Percentiles rank a stretch among this genome's conserved stretches.
Conservation (phyloP, 208 protist species). For the Acanthamoeba castellanii region DNA sequence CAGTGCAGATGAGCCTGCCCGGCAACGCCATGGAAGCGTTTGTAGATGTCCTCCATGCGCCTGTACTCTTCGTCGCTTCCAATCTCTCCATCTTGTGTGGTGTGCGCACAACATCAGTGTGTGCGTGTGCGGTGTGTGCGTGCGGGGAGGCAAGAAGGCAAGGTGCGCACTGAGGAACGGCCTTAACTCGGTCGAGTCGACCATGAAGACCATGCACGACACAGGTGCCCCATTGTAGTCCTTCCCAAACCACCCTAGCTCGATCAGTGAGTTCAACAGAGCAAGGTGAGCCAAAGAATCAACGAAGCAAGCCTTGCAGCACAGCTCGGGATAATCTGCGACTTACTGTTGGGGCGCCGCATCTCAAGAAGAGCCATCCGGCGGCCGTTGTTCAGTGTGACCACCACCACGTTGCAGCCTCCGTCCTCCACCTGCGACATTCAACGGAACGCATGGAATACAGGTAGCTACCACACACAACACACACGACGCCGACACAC, state of each 20-base stretch:
- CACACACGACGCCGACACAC: not conserved
- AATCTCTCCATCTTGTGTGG: not conserved
- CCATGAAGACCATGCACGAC: too few relatives aligned
- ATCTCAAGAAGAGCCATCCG: not conserved
- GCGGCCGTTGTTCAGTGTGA: not conserved
- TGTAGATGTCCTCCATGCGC: constrained; percentile 3
- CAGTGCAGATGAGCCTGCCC: not conserved
- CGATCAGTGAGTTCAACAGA: too few relatives aligned
- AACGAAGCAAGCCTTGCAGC: not conserved
- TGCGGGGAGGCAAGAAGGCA: not conserved
- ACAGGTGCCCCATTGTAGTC: too few relatives aligned
- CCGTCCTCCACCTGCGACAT: not conserved
- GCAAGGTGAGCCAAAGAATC: not conserved
- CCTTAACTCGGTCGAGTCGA: too few relatives aligned
- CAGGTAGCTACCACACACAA: too few relatives aligned
- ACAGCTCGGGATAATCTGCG: too few relatives aligned
- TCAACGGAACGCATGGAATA: too few relatives aligned
- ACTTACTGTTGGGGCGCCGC: not conserved
- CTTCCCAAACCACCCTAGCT: too few relatives aligned
- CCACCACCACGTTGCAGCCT: not conserved
- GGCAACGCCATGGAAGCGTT: not conserved
- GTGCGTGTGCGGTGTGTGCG: too few relatives aligned
- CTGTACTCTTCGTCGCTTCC: not conserved
- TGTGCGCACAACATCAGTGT: not conserved
- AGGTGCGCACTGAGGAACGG: too few relatives aligned